phyloP scores from a whole-genome alignment of 345 rosid genomes.

The Physaria fendleri region DNA sequence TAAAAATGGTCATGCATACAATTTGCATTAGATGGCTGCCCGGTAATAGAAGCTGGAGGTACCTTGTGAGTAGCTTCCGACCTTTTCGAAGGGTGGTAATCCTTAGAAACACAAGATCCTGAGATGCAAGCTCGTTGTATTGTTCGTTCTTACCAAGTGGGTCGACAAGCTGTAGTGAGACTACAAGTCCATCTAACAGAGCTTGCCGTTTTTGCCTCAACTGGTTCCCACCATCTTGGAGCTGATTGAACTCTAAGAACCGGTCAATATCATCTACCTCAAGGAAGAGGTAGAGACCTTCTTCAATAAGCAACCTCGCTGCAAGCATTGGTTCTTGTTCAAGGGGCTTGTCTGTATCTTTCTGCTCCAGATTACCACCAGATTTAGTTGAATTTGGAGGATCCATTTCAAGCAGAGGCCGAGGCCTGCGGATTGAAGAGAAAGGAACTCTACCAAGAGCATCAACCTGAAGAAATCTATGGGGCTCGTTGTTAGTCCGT shows the following conservation, averaged over 20 bases:
- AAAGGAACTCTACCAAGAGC: constrained; percentile 94
- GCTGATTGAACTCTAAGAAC: constrained; percentile 65
- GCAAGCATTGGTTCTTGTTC: constrained; percentile 97
- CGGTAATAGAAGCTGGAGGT: constrained; percentile 67
- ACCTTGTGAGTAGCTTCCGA: constrained; percentile 70
- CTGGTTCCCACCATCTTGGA: constrained; percentile 68
- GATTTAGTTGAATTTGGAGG: constrained; percentile 47
- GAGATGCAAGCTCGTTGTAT: constrained; percentile 32
- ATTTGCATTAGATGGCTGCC: constrained; percentile 62
- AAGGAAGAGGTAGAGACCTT: constrained; percentile 77
- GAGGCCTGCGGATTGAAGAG: constrained; percentile 94
- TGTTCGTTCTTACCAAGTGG: constrained; percentile 65
- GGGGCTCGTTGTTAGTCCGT: constrained; percentile 64
- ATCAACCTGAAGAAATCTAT: constrained; percentile 92
- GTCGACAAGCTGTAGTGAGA: constrained; percentile 78
- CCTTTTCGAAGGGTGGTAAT: constrained; percentile 79
- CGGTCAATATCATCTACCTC: constrained; percentile 92
- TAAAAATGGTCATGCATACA: constrained; percentile 87
- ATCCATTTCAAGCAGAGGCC: constrained; percentile 95
- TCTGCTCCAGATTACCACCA: constrained; percentile 46
- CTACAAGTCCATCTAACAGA: constrained; percentile 69
- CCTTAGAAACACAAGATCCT: constrained; percentile 65
- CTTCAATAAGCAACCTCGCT: constrained; percentile 86
- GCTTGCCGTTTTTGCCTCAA: constrained; percentile 59
- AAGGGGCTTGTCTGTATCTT: constrained; percentile 63